Conservation (phyloP, 495 filamentous ascomycete genomes). For the Penicillium pancosmium region DNA sequence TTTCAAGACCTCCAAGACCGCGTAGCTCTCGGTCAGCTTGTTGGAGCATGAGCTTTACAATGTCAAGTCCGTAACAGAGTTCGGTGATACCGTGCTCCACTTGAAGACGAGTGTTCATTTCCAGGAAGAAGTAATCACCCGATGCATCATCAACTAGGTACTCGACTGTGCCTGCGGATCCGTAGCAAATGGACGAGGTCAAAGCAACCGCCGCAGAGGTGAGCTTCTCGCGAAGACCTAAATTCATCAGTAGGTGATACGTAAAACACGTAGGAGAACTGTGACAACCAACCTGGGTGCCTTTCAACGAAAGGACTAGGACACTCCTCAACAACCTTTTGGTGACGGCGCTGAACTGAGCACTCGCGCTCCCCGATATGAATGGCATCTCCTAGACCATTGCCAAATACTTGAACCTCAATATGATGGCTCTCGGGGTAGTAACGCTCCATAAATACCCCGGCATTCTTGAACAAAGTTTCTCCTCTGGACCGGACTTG, state of each 20-base stretch:
- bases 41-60: conserved; percentile 58
- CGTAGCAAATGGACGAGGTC: conserved; percentile 57
- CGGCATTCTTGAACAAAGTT: conserved; percentile 48
- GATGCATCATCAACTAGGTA: conserved; percentile 64
- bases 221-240: conserved; percentile 47
- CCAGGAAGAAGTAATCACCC: conserved; percentile 64
- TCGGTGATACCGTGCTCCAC: conserved; percentile 71
- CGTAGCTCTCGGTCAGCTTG: conserved; percentile 48
- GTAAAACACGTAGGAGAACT: too few species aligned
- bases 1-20: conserved; percentile 44
- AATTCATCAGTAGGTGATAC: too few species aligned
- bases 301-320: conserved; percentile 54
- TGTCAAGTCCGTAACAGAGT: conserved; percentile 58
- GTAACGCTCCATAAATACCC: conserved; percentile 49
- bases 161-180: conserved; percentile 63
- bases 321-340: conserved; percentile 60
- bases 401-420: conserved; percentile 51
- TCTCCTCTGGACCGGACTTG: conserved; percentile 42
- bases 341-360: conserved; percentile 52
- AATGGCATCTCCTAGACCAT: conserved; percentile 44
- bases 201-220: conserved; percentile 53
- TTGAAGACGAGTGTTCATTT: conserved; percentile 70
- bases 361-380: conserved; percentile 50
- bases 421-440: conserved; percentile 48
- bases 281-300: conserved; percentile 18